phyloP scores from a whole-genome alignment of 139 green algal species.

The Dunaliella primolecta region DNA sequence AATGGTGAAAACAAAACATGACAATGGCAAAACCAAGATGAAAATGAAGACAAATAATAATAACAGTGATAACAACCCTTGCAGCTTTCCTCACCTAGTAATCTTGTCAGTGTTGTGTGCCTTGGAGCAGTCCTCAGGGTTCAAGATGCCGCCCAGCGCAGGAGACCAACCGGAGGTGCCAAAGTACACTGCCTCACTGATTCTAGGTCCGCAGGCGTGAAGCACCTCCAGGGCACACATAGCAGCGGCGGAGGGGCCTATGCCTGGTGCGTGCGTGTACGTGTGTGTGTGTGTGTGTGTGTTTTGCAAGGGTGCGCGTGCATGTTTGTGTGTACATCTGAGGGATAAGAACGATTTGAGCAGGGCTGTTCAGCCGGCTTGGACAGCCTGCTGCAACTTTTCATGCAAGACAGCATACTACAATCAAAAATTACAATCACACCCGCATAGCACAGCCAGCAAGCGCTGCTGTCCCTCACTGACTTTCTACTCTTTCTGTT shows the following conservation, averaged over 20 bases:
- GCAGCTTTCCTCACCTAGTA: constrained; percentile 23
- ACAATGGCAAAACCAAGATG: no score
- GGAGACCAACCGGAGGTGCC: constrained; percentile 59
- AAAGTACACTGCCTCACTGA: constrained; percentile 55
- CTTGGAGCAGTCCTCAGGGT: constrained; percentile 31
- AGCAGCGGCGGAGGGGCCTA: constrained; percentile 41
- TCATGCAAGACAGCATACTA: no score
- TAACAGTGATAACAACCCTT: no score
- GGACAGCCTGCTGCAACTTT: no score
- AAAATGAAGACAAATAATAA: no score
- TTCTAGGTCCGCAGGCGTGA: constrained; percentile 31
- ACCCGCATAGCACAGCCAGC: no score
- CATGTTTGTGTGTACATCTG: background rate
- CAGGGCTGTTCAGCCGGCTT: no score
- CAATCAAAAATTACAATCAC: no score
- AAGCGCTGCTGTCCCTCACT: no score
- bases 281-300: background rate
- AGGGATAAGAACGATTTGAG: no score
- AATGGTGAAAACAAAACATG: no score
- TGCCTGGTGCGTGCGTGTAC: constrained; percentile 37
- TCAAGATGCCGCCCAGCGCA: constrained; percentile 47
- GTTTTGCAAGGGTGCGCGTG: background rate
- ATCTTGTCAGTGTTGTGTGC: constrained; percentile 37
- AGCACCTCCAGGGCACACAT: constrained; percentile 52
- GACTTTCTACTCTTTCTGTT: no score